Evolutionary conservation across 495 filamentous ascomycete species (phyloP).

Genomic region (Penicillium nucicola): DNA sequence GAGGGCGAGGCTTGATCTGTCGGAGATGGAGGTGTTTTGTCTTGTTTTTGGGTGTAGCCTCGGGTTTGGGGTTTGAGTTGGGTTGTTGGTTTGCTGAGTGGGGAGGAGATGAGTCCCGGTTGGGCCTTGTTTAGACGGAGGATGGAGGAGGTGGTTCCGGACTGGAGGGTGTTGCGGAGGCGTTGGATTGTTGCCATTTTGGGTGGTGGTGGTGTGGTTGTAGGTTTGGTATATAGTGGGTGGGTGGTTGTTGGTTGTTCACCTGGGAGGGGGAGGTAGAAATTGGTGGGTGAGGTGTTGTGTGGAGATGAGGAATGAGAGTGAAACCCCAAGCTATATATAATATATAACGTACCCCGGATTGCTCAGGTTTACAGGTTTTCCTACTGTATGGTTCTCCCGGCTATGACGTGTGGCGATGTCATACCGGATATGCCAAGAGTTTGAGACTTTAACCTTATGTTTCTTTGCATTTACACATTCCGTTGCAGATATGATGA

Average conservation of each 20-base stretch:
- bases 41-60: constrained; percentile 6
- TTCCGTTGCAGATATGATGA: background rate
- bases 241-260: too few species aligned
- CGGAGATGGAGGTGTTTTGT: background rate
- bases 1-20: background rate
- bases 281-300: background rate
- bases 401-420: constrained; percentile 16
- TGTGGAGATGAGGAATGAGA: background rate
- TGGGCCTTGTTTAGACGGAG: background rate
- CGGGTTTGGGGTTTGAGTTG: background rate
- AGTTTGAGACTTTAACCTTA: background rate
- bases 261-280: too few species aligned
- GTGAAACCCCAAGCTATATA: background rate
- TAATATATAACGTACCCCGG: too few species aligned
- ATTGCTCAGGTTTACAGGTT: constrained; percentile 4
- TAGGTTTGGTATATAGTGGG: too few species aligned
- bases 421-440: constrained; percentile 14
- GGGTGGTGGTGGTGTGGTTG: background rate
- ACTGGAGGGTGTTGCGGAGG: constrained; percentile 1
- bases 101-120: background rate
- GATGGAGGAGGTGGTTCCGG: background rate
- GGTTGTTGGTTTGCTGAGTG: background rate
- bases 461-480: background rate
- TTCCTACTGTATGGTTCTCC: background rate
- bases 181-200: constrained; percentile 11